These are phyloP conservation scores for Colletotrichum sp. DNA, from an alignment of 2,329 filamentous ascomycete species.

Conservation along the genomic window DNA sequence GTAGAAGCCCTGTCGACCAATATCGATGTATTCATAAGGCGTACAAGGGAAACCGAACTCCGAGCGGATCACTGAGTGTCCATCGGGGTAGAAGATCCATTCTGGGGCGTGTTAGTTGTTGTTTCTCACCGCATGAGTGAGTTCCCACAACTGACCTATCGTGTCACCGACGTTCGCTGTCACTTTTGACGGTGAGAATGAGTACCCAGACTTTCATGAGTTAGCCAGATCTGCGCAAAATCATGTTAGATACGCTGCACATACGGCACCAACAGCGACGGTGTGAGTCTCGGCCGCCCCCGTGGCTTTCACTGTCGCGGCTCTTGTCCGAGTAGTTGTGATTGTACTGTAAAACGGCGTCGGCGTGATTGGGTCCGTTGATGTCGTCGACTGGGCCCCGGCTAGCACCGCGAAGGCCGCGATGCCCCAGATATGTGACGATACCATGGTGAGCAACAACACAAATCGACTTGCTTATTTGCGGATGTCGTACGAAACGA, in stretches of 20 bases:
- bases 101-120: slow-evolving; percentile 33
- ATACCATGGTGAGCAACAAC: neutral
- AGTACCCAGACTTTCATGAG: slow-evolving; percentile 28
- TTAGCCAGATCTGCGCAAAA: neutral
- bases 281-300: slow-evolving; percentile 3
- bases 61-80: slow-evolving; percentile 68
- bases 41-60: slow-evolving; percentile 67
- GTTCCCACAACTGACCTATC: slow-evolving; percentile 39
- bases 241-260: neutral
- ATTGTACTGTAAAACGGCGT: neutral
- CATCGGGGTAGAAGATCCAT: slow-evolving; percentile 67
- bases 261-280: slow-evolving; percentile 19
- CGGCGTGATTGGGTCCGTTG: neutral
- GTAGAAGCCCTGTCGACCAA: slow-evolving; percentile 57
- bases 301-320: neutral
- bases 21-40: slow-evolving; percentile 59
- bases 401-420: neutral
- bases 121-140: neutral
- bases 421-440: neutral
- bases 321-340: neutral
- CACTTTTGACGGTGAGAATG: slow-evolving; percentile 34
- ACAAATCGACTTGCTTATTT: neutral
- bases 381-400: neutral
- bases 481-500: neutral
- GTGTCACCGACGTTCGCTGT: slow-evolving; percentile 50